A percentile compares a stretch with the other conserved stretches of the same genome.
Evolutionary conservation across 2,329 filamentous ascomycete species (phyloP).

Genomic region (Arthroderma sp.): DNA sequence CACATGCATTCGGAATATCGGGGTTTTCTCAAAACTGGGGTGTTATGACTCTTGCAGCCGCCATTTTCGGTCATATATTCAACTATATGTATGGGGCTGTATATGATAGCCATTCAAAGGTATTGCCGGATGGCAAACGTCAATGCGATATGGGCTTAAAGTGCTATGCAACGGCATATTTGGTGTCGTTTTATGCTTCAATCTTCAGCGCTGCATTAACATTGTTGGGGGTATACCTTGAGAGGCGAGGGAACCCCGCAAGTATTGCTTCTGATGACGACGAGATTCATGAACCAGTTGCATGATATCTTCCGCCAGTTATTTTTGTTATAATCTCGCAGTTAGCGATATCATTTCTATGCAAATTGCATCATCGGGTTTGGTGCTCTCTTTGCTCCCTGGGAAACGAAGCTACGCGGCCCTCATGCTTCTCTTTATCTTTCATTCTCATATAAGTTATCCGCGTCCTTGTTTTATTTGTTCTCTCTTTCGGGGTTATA

Average conservation of each 20-base stretch:
- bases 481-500: background rate
- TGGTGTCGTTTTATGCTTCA: conserved; percentile 62
- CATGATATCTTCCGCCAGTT: background rate
- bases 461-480: background rate
- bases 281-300: conserved; percentile 8
- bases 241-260: conserved; percentile 22
- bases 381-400: background rate
- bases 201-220: conserved; percentile 56
- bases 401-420: background rate
- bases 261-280: conserved; percentile 17
- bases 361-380: background rate
- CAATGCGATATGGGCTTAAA: conserved; percentile 63
- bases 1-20: conserved; percentile 80
- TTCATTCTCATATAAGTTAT: background rate
- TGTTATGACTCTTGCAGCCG: conserved; percentile 79
- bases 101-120: conserved; percentile 66
- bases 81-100: conserved; percentile 80
- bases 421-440: background rate
- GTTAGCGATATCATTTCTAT: background rate
- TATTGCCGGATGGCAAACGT: conserved; percentile 56
- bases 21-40: conserved; percentile 95
- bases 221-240: conserved; percentile 42
- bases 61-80: conserved; percentile 80
- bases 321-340: background rate
- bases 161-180: conserved; percentile 74